Evolutionary conservation across 2,329 filamentous ascomycete species (phyloP).

Genomic region (Monilinia laxa): DNA sequence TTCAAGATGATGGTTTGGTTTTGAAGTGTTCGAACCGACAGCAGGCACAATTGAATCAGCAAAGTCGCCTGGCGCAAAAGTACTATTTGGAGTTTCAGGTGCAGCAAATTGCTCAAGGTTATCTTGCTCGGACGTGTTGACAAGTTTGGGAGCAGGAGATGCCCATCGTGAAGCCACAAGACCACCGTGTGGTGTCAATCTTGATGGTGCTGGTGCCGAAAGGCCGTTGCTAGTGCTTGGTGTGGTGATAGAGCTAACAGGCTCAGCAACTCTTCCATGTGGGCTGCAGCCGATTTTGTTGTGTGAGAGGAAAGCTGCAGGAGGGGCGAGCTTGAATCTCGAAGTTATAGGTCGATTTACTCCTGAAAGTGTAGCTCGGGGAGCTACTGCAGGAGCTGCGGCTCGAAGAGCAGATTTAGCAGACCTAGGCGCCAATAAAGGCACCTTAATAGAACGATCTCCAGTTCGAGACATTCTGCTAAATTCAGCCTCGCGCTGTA

Average conservation of each 20-base stretch:
- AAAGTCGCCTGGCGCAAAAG: background rate
- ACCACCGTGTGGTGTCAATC: background rate
- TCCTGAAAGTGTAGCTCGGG: background rate
- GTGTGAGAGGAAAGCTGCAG: conserved; percentile 12
- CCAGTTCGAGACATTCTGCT: conserved; percentile 3
- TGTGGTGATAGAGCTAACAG: background rate
- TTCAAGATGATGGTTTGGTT: background rate
- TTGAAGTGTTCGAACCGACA: background rate
- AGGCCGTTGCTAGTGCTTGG: background rate
- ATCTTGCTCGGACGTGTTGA: background rate
- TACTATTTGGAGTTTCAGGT: background rate
- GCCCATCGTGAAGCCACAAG: conserved; percentile 14
- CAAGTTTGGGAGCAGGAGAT: background rate
- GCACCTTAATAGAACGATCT: conserved; percentile 6
- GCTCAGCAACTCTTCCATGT: background rate
- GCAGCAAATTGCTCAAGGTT: background rate
- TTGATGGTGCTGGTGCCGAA: background rate
- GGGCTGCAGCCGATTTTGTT: background rate
- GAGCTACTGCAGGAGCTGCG: background rate
- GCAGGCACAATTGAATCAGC: background rate
- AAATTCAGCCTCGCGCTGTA: conserved; percentile 6
- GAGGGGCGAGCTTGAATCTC: conserved; percentile 1
- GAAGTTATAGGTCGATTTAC: background rate
- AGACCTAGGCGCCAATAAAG: background rate
- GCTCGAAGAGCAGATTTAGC: background rate